Conservation (phyloP, 371 early-diverging fungal species). For the Syncephalastrum sp. region DNA sequence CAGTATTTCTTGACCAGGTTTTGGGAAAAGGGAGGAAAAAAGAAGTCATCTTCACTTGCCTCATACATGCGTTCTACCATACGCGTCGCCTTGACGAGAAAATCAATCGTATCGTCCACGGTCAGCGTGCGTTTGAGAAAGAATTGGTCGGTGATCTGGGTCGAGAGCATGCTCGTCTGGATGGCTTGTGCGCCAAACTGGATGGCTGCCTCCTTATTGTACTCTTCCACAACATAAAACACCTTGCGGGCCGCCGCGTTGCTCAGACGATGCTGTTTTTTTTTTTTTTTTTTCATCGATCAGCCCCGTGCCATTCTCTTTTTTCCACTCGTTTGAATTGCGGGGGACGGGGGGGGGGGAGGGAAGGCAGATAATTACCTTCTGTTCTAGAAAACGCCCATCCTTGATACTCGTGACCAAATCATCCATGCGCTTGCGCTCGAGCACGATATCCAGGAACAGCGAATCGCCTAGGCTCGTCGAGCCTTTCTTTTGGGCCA, state of each 20-base stretch:
- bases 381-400: constrained; percentile 95
- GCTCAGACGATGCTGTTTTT: constrained; percentile 62
- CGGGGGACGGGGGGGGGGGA: too few relatives aligned
- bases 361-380: constrained; percentile 41
- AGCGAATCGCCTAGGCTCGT: constrained; percentile 56
- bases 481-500: constrained; percentile 61
- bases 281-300: not conserved
- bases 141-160: constrained; percentile 70
- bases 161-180: constrained; percentile 66
- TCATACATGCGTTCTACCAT: constrained; percentile 47
- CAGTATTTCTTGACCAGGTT: too few relatives aligned
- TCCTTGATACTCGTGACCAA: constrained; percentile 90
- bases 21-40: too few relatives aligned
- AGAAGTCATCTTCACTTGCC: constrained; percentile 13
- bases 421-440: constrained; percentile 95
- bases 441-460: constrained; percentile 84
- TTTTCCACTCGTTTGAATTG: too few relatives aligned
- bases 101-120: constrained; percentile 77
- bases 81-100: constrained; percentile 63
- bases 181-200: constrained; percentile 60
- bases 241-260: constrained; percentile 68
- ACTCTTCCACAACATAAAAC: constrained; percentile 86
- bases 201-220: constrained; percentile 46
- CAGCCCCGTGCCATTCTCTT: too few relatives aligned
- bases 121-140: constrained; percentile 70